Base-by-base conservation (phyloP, 1,139 yeast genomes). In the Lodderomyces elongisporus region DNA sequence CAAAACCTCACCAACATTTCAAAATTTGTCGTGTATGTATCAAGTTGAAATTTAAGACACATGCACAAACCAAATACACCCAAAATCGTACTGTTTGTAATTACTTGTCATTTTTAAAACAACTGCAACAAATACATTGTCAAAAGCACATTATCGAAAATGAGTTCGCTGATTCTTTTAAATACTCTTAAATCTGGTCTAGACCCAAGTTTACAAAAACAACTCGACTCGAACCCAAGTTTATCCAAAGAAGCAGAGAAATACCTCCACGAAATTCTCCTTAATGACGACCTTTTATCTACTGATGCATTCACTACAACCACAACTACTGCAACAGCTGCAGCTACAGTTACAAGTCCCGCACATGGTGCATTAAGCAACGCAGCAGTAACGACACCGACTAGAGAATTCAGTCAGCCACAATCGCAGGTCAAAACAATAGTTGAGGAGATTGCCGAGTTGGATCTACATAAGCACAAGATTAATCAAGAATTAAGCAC, bases 381-480 rank as follows among this genome's bases (percentile, higher is more conserved):
- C n/a, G n/a, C n/a, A n/a, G n/a, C n/a, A n/a, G n/a, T n/a, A n/a
- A 20, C 22, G 10, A 13, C 29, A 1, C 17, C 30, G 1, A 10
- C 23, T 4, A 51, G 48, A 28, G n/a, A n/a, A n/a, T n/a, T n/a
- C n/a, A n/a, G n/a, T n/a, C n/a, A n/a, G n/a, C n/a, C n/a, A n/a
- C n/a, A n/a, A n/a, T n/a, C n/a, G n/a, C 22, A 7, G 22, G 10
- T 10, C 22, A 6, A n/a, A 6, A 65, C 71, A 1, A 44, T 67
- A 28, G 62, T 60, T 3, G 73, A 67, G 39, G 74, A 68, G 41
- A 68, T 69, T 14, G 75, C 74, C 2, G 74, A 68, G 41, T 52
- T 69, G 32, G 74, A 68, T 36, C 55, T 52, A 44, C 45, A 48
- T 12, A 61, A 54, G 36, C 47, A 68, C 17, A 50, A 49, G 10